Percentiles rank a stretch among this genome's conserved stretches.
phyloP scores from a whole-genome alignment of 352 stramenopile species.

The Phytopythium litorale region DNA sequence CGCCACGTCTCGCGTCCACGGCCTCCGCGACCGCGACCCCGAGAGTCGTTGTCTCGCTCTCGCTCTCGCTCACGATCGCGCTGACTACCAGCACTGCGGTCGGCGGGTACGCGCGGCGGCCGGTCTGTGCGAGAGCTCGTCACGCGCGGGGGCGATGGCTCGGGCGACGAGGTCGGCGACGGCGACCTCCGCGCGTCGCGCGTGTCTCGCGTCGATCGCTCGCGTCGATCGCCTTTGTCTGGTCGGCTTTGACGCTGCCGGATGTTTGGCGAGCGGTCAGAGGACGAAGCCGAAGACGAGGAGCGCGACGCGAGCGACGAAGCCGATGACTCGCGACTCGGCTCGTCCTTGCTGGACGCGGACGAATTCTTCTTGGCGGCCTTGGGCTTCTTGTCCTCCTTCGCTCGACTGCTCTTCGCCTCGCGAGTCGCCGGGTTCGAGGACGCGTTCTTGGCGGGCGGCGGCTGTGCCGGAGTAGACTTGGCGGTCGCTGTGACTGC shows the following conservation, averaged over 20 bases:
- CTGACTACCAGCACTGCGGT: conserved; percentile 14
- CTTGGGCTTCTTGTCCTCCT: conserved; percentile 1
- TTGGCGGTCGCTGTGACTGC: neutral
- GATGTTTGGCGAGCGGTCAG: neutral
- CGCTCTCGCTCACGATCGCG: conserved; percentile 20
- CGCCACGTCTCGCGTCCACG: neutral
- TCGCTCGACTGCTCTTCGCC: neutral
- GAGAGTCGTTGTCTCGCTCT: conserved; percentile 12
- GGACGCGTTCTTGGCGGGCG: neutral
- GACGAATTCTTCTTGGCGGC: conserved; percentile 15
- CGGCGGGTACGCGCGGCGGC: neutral
- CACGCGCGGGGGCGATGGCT: neutral
- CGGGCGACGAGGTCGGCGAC: conserved; percentile 17
- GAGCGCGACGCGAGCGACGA: conserved; percentile 14
- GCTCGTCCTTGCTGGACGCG: conserved; percentile 6
- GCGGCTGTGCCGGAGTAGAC: neutral
- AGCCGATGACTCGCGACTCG: conserved; percentile 16
- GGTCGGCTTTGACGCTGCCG: neutral
- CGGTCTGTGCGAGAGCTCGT: conserved; percentile 2
- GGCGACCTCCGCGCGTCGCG: conserved; percentile 17
- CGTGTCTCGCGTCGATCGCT: neutral
- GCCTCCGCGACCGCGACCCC: neutral
- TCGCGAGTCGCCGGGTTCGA: neutral
- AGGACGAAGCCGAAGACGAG: conserved; percentile 12
- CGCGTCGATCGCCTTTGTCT: conserved; percentile 1